Base-by-base conservation (phyloP, 257 asterid species). In the Plantago ovata region DNA sequence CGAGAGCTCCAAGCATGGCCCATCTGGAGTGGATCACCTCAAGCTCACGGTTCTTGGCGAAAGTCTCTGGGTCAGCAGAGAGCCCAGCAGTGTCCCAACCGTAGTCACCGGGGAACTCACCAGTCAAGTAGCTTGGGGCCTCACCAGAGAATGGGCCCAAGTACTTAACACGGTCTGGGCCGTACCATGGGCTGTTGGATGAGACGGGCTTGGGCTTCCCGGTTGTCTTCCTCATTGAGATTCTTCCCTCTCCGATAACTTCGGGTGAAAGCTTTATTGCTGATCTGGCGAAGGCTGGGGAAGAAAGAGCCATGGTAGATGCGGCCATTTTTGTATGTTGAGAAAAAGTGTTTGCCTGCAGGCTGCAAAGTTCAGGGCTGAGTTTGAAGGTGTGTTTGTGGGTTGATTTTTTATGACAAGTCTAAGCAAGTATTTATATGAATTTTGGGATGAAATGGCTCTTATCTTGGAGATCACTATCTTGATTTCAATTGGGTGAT, bases 31-130 rank as follows among this genome's bases (percentile, higher is more conserved):
- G 82, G 76, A 77, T 77, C 61, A 77, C 82, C 63, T 77, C 82
- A 0, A 77, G 72, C 16, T 72, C 82, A 49, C 82, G 74, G 79
- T 77, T 77, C 72, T 70, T 66, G 69, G 82, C 74, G 13, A 73
- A 73, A 42, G 83, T 73, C 45, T 77, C 83, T 0, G 79, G 84
- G 66, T 71, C 84, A 23, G 79, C 84, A 0, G 81, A 78, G 14
- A 78, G 78, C 1, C 84, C 84, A 5, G 81, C 84, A 7, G 81
- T 78, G 74, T 78, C 81, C 81, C 84, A 78, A 4, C 81, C 84
- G 64, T 75, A 79, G 71, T 79, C 84, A 32, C 84, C 77, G 38
- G 81, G 77, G 73, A 79, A 79, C 19, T 79, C 82, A 10, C 85
- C 82, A 9, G 77, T 79, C 28, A 79, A 73, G 73, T 79, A 79